phyloP scores from a whole-genome alignment of 1,284 basidiomycete genomes.

The Tremellales sp. region DNA sequence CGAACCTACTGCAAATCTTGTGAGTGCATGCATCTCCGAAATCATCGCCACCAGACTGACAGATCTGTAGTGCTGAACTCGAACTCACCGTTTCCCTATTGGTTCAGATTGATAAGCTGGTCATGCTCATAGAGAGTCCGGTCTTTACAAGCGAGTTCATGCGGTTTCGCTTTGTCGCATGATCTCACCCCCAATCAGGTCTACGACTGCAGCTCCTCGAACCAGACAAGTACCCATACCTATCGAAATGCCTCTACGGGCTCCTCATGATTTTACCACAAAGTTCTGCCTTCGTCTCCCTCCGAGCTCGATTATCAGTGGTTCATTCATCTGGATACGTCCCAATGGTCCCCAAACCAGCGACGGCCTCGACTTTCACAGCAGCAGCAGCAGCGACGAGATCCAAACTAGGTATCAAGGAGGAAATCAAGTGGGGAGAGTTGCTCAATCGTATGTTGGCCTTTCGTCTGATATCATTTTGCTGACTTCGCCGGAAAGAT shows the following conservation, averaged over 20 bases:
- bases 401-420: constrained; percentile 66
- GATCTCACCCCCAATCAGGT: constrained; percentile 54
- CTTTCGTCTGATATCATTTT: neutral
- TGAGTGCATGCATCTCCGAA: constrained; percentile 49
- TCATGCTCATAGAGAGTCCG: constrained; percentile 95
- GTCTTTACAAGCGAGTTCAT: constrained; percentile 83
- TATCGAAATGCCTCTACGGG: constrained; percentile 97
- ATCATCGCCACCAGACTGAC: constrained; percentile 4
- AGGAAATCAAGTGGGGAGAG: constrained; percentile 93
- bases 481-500: constrained; percentile 26
- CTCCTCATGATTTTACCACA: constrained; percentile 96
- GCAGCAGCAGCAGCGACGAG: constrained; percentile 54
- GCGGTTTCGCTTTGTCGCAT: neutral
- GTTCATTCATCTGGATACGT: constrained; percentile 93
- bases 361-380: constrained; percentile 24
- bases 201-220: constrained; percentile 95
- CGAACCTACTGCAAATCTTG: constrained; percentile 95
- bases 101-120: constrained; percentile 96
- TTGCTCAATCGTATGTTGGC: constrained; percentile 59
- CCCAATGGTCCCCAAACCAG: constrained; percentile 55
- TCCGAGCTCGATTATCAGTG: constrained; percentile 88
- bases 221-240: constrained; percentile 90
- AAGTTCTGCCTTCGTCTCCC: constrained; percentile 90
- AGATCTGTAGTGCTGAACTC: constrained; percentile 70
- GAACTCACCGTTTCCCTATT: constrained; percentile 93